These are phyloP conservation scores for Cyberlindnera xylosilytica DNA, from an alignment of 805 yeast genomes.

Conservation along the genomic window DNA sequence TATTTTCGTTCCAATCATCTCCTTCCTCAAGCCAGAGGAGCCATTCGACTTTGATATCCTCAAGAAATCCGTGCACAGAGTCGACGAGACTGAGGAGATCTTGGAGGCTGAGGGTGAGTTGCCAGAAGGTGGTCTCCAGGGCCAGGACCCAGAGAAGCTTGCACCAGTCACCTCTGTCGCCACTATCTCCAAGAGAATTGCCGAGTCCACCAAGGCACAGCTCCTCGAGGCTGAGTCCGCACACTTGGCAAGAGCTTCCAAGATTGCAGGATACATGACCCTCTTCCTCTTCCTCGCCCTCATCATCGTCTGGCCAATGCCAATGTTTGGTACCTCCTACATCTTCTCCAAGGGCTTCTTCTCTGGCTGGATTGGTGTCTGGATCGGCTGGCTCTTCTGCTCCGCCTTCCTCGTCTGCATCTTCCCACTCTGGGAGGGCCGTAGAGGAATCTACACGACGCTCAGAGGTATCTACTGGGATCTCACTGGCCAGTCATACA, in stretches of 20 bases:
- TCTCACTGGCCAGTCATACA: constrained; percentile 67
- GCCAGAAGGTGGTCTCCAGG: constrained; percentile 4
- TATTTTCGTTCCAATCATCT: constrained; percentile 62
- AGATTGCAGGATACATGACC: constrained; percentile 59
- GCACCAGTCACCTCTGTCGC: constrained; percentile 31
- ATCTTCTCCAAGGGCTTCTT: constrained; percentile 73
- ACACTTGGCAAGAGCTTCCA: constrained; percentile 53
- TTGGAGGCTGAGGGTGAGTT: constrained; percentile 38
- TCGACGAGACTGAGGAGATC: constrained; percentile 70
- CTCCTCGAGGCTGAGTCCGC: constrained; percentile 47
- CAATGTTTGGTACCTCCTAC: constrained; percentile 82
- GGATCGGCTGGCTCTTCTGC: constrained; percentile 76
- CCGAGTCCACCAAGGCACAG: constrained; percentile 22
- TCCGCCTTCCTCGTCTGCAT: constrained; percentile 60
- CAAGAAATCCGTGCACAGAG: constrained; percentile 52
- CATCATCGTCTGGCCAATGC: constrained; percentile 87
- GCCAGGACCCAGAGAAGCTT: constrained; percentile 22
- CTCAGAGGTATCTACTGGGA: constrained; percentile 86
- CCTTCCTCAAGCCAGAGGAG: constrained; percentile 66
- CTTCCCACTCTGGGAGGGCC: constrained; percentile 73
- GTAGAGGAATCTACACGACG: constrained; percentile 61
- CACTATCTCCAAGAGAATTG: constrained; percentile 30
- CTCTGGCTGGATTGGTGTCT: constrained; percentile 86
- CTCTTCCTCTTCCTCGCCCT: constrained; percentile 58
- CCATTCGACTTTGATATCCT: constrained; percentile 70